Evolutionary conservation across 2,329 filamentous ascomycete genomes (phyloP).

Genomic region (Penicillium sp.): DNA sequence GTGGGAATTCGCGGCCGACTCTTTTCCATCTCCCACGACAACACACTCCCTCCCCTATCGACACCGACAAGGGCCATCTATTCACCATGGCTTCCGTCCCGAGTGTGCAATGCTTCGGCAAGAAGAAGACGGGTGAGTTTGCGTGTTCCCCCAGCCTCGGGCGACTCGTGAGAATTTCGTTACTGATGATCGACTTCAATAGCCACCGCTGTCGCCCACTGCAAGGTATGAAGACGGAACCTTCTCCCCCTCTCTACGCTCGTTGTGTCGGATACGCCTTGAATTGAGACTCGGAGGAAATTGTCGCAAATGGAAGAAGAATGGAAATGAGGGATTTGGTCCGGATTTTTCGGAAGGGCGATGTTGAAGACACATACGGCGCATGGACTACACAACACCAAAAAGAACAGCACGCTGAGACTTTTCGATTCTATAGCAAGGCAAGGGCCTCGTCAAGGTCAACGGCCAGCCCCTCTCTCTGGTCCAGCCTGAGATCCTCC

Average conservation of each 20-base stretch:
- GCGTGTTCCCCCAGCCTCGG: slow-evolving; percentile 1
- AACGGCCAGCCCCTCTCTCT: slow-evolving; percentile 94
- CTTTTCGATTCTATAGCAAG: slow-evolving; percentile 50
- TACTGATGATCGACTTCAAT: slow-evolving; percentile 35
- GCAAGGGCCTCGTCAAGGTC: slow-evolving; percentile 93
- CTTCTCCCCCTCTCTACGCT: slow-evolving; percentile 11
- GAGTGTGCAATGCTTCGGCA: slow-evolving; percentile 98
- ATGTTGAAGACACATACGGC: slow-evolving; percentile 11
- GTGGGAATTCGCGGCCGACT: slow-evolving; percentile 25
- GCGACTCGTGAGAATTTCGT: slow-evolving; percentile 20
- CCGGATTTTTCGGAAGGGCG: neutral
- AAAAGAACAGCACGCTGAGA: slow-evolving; percentile 27
- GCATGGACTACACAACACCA: slow-evolving; percentile 6
- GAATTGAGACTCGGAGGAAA: neutral
- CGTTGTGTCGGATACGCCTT: slow-evolving; percentile 10
- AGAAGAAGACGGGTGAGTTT: slow-evolving; percentile 72
- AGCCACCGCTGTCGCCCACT: slow-evolving; percentile 85
- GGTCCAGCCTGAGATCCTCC: slow-evolving; percentile 91
- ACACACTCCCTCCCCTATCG: slow-evolving; percentile 39
- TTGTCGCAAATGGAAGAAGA: neutral
- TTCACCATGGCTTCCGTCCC: slow-evolving; percentile 70
- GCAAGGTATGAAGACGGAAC: slow-evolving; percentile 62
- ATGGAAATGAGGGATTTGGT: neutral
- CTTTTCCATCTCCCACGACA: slow-evolving; percentile 36
- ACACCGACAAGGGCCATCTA: slow-evolving; percentile 41